Evolutionary conservation across 2,329 filamentous ascomycete species (phyloP), one percentile per base, ranked within the genome.

Genomic region (Epichloe sibirici): DNA sequence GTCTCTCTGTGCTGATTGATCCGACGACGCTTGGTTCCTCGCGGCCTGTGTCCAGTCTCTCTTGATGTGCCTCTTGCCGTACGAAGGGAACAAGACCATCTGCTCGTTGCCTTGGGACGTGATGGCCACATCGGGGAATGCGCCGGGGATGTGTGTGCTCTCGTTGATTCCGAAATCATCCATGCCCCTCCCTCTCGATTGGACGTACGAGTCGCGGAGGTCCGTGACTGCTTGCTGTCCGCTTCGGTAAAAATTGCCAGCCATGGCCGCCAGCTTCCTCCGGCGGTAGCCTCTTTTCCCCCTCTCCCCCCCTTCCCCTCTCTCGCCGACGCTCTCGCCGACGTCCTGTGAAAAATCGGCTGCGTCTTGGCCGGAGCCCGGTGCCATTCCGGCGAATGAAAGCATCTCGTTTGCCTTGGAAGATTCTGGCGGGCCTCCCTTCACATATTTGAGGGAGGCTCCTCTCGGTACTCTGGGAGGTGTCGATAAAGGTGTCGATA

Each of bases 81-180:
- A 98, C 51, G 89, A 96, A 0, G 93, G 93, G 60, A 98, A 98
- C 25, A 98, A 66, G 9, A 98, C 81, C 83, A 98, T 88, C 70
- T 97, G 88, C 66, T 96, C 90, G 55, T 89, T 81, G 12, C 88
- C 90, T 56, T 82, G 83, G 11, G 82, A 79, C 15, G 86, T 80
- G 55, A 95, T 86, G n/a, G 85, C 81, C 17, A 88, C 86, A 59
- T 95, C 85, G 0, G 90, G 88, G 62, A 95, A 96, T 1, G 85
- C 81, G 0, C 85, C 86, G 0, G 88, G 85, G 34, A 88, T 86
- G 45, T 70, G 66, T 48, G 63, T 63, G 40, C 63, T 64, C 8
- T 65, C 62, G 35, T 66, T 58, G 13, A 55, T 60, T 9, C 67
- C 62, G 8, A 57, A 52, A 3, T 59, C 61, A 15, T 68, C 63